phyloP scores from a whole-genome alignment of 2,329 filamentous ascomycete genomes.

The Lecanicillium sp. region DNA sequence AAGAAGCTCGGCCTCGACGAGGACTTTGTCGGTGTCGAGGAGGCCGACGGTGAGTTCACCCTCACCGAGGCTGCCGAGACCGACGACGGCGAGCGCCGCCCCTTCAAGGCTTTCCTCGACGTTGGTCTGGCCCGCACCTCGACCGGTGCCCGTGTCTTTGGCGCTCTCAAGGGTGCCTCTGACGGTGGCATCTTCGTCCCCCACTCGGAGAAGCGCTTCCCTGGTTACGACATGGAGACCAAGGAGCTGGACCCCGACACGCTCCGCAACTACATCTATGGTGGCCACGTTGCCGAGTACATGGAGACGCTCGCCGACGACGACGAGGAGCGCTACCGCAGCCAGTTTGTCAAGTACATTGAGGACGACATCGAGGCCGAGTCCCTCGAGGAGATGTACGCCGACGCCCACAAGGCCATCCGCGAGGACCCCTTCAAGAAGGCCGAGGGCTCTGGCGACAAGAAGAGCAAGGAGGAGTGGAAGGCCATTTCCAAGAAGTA shows the following conservation, averaged over 20 bases:
- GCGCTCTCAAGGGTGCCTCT: constrained; percentile 98
- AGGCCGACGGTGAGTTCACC: constrained; percentile 91
- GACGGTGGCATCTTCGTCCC: constrained; percentile 96
- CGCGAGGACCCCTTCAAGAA: constrained; percentile 98
- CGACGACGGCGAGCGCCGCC: constrained; percentile 86
- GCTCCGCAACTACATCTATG: constrained; percentile 99
- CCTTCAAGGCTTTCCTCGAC: constrained; percentile 99
- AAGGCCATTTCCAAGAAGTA: constrained; percentile 93
- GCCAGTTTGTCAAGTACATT: constrained; percentile 96
- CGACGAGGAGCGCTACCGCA: constrained; percentile 99
- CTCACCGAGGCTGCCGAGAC: constrained; percentile 91
- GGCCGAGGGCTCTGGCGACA: constrained; percentile 61
- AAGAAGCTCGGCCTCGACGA: constrained; percentile 95
- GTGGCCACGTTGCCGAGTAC: constrained; percentile 98
- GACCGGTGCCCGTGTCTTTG: constrained; percentile 97
- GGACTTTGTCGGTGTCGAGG: constrained; percentile 91
- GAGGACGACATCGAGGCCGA: constrained; percentile 96
- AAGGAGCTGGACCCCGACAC: constrained; percentile 97
- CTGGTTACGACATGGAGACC: constrained; percentile 91
- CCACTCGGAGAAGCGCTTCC: constrained; percentile 99
- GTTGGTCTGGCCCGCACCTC: constrained; percentile 96
- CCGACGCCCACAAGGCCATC: constrained; percentile 91
- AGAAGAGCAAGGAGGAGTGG: constrained; percentile 98
- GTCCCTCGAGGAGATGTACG: constrained; percentile 92
- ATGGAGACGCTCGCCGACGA: constrained; percentile 99